Base-by-base conservation (phyloP, 768 basidiomycete genomes). In the Pisolithus albus region DNA sequence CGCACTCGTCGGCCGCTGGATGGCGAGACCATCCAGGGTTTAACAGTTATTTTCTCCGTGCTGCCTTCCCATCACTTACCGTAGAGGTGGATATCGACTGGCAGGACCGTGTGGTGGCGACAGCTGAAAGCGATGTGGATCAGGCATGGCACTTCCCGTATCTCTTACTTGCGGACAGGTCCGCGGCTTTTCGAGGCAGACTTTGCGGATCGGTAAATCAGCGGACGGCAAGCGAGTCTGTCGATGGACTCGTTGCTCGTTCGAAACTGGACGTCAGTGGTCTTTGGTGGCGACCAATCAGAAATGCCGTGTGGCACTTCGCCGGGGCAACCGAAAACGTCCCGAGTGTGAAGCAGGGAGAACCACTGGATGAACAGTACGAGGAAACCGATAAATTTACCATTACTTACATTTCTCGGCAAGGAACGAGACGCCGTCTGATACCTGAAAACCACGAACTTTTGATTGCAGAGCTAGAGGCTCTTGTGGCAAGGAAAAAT, bases 21-120 rank as follows among this genome's bases (percentile, higher is more conserved):
- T 88, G 88, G 87, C 79, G 86, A n/a, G 90, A 92, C 62, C 58
- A 63, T 37, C 87, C 86, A 0, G 81, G 82, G 0, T 88, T 92
- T 71, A 90, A 92, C 61, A 67, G 80, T 13, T 87, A 85, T 57
- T 83, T 91, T 64, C 67, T 92, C 5, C 83, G 84, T 34, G 80
- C 83, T 2, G 83, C 79, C 0, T 87, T 87, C 65, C 90, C 89
- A 4, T 80, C 79, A 1, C 61, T 84, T 9, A 75, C 82, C 0
- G 73, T 91, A 47, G 91, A 92, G 59, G 75, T 78, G 48, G 64
- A 78, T 41, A 71, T 77, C 45, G 88, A 90, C 63, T 92, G 90
- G 86, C 56, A 69, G 2, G 89, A 91, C 61, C 77, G 88, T 21
- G 68, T 73, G 18, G 59, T 53, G 28, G 58, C 61, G 5, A 69